Conservation (phyloP, 345 rosid species). For the Erysimum cheiranthoides region DNA sequence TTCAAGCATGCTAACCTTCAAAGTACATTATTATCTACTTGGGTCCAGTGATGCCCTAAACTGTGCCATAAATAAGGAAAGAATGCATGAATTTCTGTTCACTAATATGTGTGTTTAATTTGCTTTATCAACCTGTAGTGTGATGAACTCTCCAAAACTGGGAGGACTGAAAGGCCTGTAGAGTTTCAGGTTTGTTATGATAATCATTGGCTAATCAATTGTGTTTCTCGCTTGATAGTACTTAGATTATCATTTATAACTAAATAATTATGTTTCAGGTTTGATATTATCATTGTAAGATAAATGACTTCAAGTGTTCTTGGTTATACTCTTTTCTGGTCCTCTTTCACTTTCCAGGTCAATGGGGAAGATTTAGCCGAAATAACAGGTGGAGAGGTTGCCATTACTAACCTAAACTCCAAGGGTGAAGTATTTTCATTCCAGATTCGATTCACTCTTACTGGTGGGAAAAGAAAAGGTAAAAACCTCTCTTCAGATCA, state of each 20-base stretch:
- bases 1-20: constrained; percentile 7
- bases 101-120: constrained; percentile 12
- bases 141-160: constrained; percentile 57
- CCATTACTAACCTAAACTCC: constrained; percentile 66
- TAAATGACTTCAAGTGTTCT: constrained; percentile 1
- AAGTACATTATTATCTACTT: constrained; percentile 5
- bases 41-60: constrained; percentile 12
- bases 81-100: background rate
- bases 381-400: constrained; percentile 65
- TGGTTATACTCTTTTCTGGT: background rate
- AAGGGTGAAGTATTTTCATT: constrained; percentile 62
- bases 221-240: background rate
- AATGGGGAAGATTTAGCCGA: constrained; percentile 70
- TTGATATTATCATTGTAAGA: constrained; percentile 3
- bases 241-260: constrained; percentile 8
- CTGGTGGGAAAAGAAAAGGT: constrained; percentile 37
- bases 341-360: constrained; percentile 51
- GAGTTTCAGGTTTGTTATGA: constrained; percentile 56
- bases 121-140: constrained; percentile 50
- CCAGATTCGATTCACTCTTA: constrained; percentile 51
- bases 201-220: constrained; percentile 8
- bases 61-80: background rate
- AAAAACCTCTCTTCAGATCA: constrained; percentile 13
- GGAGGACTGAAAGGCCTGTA: constrained; percentile 64
- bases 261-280: constrained; percentile 45